These are phyloP conservation scores for Salicornia ramosissima DNA, from an alignment of 148 eudicot species.

Conservation along the genomic window DNA sequence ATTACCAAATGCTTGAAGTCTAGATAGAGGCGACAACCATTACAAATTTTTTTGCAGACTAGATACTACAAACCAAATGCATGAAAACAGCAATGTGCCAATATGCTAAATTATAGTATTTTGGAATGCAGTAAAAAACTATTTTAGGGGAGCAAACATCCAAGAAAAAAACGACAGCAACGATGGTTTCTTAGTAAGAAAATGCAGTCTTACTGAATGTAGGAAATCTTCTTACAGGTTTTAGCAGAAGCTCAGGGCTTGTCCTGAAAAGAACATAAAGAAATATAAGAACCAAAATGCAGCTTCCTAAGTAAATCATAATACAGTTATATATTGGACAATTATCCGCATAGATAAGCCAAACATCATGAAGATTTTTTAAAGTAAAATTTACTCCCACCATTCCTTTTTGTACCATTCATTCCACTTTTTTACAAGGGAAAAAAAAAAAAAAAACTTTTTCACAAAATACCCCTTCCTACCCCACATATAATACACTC, in stretches of 20 bases:
- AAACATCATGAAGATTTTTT: not conserved
- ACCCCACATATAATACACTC: too few relatives aligned
- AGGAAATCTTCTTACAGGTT: constrained; percentile 62
- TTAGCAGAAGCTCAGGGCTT: constrained; percentile 89
- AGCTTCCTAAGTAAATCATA: not conserved
- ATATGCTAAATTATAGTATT: not conserved
- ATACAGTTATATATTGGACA: not conserved
- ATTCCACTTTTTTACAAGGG: too few relatives aligned
- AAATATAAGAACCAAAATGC: constrained; percentile 16
- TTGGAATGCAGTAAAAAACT: too few relatives aligned
- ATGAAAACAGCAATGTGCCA: not conserved
- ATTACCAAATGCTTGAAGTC: not conserved
- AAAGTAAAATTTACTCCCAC: not conserved
- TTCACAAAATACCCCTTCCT: too few relatives aligned
- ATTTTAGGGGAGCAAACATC: not conserved
- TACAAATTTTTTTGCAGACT: too few relatives aligned
- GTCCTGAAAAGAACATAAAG: constrained; percentile 59
- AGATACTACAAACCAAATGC: not conserved
- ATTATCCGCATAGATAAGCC: not conserved
- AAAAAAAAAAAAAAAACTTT: too few relatives aligned
- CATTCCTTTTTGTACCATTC: too few relatives aligned
- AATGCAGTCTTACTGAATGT: constrained; percentile 20
- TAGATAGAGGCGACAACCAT: too few relatives aligned
- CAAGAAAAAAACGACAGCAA: not conserved
- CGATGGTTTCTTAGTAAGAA: constrained; percentile 6